phyloP scores from a whole-genome alignment of 75 land plant species.

The Cunninghamia lanceolata region DNA sequence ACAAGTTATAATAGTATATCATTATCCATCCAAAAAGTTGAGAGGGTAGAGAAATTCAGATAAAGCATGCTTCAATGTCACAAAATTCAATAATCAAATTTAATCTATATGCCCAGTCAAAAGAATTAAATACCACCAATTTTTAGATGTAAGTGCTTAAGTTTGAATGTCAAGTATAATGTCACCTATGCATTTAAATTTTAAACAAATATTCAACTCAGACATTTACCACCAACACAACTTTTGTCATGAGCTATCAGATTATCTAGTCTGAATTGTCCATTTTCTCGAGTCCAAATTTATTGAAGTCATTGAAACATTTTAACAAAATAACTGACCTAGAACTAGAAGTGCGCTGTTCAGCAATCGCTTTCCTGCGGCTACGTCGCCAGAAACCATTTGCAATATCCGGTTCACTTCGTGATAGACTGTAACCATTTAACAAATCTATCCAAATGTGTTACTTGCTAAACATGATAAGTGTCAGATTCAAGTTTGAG shows the following conservation, averaged over 20 bases:
- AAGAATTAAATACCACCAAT: background rate
- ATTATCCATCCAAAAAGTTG: background rate
- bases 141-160: background rate
- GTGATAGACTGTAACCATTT: constrained; percentile 42
- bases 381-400: constrained; percentile 64
- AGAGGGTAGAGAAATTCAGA: background rate
- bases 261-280: background rate
- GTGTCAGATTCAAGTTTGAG: background rate
- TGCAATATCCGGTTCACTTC: constrained; percentile 73
- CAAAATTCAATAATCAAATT: background rate
- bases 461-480: background rate
- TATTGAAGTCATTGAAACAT: background rate
- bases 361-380: constrained; percentile 61
- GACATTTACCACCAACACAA: background rate
- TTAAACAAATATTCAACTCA: background rate
- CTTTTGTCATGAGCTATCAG: background rate
- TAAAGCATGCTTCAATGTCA: background rate
- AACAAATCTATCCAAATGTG: background rate
- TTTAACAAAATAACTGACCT: constrained; percentile 35
- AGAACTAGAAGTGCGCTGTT: constrained; percentile 73
- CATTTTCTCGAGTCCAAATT: background rate
- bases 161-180: background rate
- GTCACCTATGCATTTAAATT: background rate
- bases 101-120: background rate
- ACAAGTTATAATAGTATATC: background rate